phyloP scores from a whole-genome alignment of 208 protist genomes.

The Leishmania tropica region DNA sequence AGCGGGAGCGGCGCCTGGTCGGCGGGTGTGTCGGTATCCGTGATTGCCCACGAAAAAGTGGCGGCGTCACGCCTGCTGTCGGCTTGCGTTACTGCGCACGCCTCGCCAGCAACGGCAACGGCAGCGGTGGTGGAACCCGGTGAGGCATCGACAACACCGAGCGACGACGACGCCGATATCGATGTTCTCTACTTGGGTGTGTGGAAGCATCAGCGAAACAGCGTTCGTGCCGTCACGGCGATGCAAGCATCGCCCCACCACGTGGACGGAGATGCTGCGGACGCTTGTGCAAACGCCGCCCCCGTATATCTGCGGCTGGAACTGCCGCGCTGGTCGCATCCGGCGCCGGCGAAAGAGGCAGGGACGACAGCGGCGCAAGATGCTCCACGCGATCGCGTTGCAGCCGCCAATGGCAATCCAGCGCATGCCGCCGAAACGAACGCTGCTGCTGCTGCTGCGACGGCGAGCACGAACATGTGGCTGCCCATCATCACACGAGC shows the following conservation, averaged over 20 bases:
- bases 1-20: conserved; percentile 1
- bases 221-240: conserved; percentile 2
- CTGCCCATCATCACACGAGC: conserved; percentile 3
- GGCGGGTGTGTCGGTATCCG: conserved; percentile 27
- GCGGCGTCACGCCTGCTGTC: background rate
- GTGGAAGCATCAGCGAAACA: conserved; percentile 25
- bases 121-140: background rate
- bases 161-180: background rate
- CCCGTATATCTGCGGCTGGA: conserved; percentile 25
- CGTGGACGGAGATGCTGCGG: background rate
- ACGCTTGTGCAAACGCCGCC: background rate
- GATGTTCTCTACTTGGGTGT: conserved; percentile 21
- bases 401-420: background rate
- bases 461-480: conserved; percentile 1
- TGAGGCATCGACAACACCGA: background rate
- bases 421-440: background rate
- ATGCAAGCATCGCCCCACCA: background rate
- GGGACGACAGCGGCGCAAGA: background rate
- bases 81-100: background rate
- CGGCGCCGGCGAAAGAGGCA: background rate
- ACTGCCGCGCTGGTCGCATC: conserved; percentile 7
- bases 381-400: background rate
- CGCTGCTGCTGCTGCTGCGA: background rate
- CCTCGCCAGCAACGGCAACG: background rate
- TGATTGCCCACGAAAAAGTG: conserved; percentile 15